Conservation (phyloP, 345 rosid species). For the Citrus maxima region DNA sequence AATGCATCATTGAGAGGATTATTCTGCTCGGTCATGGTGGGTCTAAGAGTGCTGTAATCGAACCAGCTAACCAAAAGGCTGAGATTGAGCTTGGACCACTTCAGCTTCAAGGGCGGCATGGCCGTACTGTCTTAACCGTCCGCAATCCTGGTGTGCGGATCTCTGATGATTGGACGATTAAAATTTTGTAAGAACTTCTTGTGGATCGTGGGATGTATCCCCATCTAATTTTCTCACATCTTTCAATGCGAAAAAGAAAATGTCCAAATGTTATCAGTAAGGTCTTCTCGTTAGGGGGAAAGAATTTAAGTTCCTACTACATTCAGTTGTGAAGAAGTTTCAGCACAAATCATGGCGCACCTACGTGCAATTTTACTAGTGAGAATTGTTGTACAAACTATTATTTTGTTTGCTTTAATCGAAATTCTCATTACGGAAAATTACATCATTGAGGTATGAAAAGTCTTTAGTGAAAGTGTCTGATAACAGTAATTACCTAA, state of each 20-base stretch:
- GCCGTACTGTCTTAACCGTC: slow-evolving; percentile 56
- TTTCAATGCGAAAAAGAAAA: not conserved
- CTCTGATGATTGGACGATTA: slow-evolving; percentile 77
- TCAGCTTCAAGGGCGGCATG: slow-evolving; percentile 34
- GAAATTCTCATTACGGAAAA: not conserved
- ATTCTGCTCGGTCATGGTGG: slow-evolving; percentile 59
- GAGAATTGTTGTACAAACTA: not conserved
- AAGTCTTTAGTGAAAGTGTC: too few species aligned
- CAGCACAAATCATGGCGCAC: not conserved
- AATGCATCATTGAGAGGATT: slow-evolving; percentile 71
- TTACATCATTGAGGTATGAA: not conserved
- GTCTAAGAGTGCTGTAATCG: slow-evolving; percentile 54
- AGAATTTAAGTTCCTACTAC: not conserved
- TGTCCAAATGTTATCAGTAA: not conserved
- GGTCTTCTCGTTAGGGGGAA: too few species aligned
- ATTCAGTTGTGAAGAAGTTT: not conserved
- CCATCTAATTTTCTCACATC: not conserved
- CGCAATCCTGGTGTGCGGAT: slow-evolving; percentile 81
- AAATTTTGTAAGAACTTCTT: slow-evolving; percentile 43
- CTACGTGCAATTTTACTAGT: not conserved
- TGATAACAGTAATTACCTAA: too few species aligned
- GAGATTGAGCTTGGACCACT: slow-evolving; percentile 71
- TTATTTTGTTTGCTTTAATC: not conserved
- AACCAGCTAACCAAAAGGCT: slow-evolving; percentile 61
- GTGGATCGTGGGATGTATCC: not conserved